These are phyloP conservation scores for Candida ortonii DNA, from an alignment of 805 yeast species.

Conservation along the genomic window DNA sequence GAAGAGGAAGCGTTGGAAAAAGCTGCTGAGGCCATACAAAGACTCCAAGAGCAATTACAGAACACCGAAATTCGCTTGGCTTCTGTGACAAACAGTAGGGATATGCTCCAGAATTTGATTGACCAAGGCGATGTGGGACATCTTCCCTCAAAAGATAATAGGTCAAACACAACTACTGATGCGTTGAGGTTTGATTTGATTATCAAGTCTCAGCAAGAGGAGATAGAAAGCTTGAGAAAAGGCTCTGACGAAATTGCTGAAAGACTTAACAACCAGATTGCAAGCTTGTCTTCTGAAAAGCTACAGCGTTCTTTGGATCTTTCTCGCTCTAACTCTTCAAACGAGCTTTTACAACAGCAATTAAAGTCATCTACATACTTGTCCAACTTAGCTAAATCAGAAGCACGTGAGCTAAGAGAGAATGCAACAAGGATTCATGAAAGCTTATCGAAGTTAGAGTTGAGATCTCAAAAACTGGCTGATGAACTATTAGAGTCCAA, in stretches of 20 bases:
- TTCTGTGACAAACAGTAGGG: slow-evolving; percentile 63
- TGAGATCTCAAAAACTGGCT: slow-evolving; percentile 42
- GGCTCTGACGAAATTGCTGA: slow-evolving; percentile 44
- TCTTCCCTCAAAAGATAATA: slow-evolving; percentile 21
- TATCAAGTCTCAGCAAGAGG: slow-evolving; percentile 34
- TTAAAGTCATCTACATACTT: slow-evolving; percentile 39
- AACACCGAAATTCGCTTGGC: slow-evolving; percentile 49
- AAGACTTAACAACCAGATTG: slow-evolving; percentile 48
- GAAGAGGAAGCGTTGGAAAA: slow-evolving; percentile 29
- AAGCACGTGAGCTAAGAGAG: slow-evolving; percentile 43
- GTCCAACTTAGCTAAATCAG: slow-evolving; percentile 40
- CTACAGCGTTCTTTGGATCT: slow-evolving; percentile 47
- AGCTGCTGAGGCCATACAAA: slow-evolving; percentile 65
- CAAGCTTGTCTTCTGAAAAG: slow-evolving; percentile 38
- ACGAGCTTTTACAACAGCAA: slow-evolving; percentile 53
- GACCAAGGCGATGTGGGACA: slow-evolving; percentile 21
- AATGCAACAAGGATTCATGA: slow-evolving; percentile 41
- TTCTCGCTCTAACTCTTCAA: slow-evolving; percentile 54
- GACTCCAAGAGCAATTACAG: slow-evolving; percentile 57
- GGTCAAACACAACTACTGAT: slow-evolving; percentile 9
- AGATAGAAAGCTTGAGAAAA: slow-evolving; percentile 37
- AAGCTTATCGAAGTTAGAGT: slow-evolving; percentile 45
- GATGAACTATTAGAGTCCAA: slow-evolving; percentile 58
- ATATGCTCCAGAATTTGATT: slow-evolving; percentile 45
- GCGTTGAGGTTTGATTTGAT: slow-evolving; percentile 10